A percentile compares a stretch with the other conserved stretches of the same genome.
Conservation (phyloP, 129 eudicot genomes). For the Escallonia herrerae region DNA sequence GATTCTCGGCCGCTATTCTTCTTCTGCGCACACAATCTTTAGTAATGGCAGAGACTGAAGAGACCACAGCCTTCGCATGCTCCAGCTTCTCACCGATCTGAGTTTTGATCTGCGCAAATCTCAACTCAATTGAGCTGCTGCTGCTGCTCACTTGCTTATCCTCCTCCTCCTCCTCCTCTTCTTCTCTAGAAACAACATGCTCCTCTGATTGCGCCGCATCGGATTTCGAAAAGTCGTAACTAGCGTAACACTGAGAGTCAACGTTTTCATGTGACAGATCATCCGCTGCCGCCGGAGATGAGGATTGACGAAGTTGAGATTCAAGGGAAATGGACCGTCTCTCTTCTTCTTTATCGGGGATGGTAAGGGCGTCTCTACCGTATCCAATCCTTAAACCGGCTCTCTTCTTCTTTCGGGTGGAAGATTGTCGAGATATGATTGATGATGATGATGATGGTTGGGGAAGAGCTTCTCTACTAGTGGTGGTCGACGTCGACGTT, state of each 20-base stretch:
- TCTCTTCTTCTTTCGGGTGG: conserved; percentile 58
- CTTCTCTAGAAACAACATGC: conserved; percentile 7
- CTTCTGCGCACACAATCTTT: conserved; percentile 49
- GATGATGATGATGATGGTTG: conserved; percentile 6
- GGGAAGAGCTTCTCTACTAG: not conserved
- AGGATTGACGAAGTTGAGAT: conserved; percentile 3
- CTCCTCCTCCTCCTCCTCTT: conserved; percentile 15
- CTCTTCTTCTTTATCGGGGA: not conserved
- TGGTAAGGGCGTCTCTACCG: conserved; percentile 22
- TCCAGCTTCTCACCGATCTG: conserved; percentile 39
- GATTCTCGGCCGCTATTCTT: conserved; percentile 50
- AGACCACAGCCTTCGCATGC: conserved; percentile 21
- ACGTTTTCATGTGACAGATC: conserved; percentile 5
- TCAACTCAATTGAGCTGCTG: conserved; percentile 27
- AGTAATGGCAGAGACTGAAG: conserved; percentile 29
- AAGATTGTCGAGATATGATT: conserved; percentile 23
- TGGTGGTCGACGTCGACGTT: too few species aligned
- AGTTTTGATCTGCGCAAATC: conserved; percentile 30
- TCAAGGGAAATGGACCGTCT: conserved; percentile 2
- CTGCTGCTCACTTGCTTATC: not conserved
- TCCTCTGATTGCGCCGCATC: not conserved
- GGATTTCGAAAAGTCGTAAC: not conserved
- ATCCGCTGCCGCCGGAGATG: conserved; percentile 5
- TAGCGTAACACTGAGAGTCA: not conserved
- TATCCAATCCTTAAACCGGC: conserved; percentile 62